A percentile compares a stretch with the other conserved stretches of the same genome.
Conservation (phyloP, 805 yeast genomes). For the Wickerhamomyces kurtzmanii region DNA sequence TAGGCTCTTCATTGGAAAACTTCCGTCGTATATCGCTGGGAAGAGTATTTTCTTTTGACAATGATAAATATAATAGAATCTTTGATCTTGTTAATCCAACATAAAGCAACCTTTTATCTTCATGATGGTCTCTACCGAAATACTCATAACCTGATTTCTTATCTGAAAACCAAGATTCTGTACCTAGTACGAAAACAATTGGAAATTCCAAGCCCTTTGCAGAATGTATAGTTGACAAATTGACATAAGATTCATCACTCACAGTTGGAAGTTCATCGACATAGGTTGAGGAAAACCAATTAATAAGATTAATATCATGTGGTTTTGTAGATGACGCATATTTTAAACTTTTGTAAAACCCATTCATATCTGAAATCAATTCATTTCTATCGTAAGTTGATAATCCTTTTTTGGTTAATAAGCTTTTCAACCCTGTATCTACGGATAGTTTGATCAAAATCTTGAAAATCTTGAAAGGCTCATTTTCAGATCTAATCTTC, state of each 20-base stretch:
- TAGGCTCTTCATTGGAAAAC: no score
- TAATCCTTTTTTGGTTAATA: conserved; percentile 8
- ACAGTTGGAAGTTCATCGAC: conserved; percentile 18
- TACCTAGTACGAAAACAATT: conserved; percentile 38
- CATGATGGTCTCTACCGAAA: conserved; percentile 5
- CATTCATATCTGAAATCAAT: conserved; percentile 19
- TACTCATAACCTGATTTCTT: conserved; percentile 1
- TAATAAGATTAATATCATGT: conserved; percentile 11
- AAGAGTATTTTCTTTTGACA: background rate
- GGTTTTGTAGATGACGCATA: conserved; percentile 16
- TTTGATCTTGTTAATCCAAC: conserved; percentile 63
- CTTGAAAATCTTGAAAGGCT: conserved; percentile 7
- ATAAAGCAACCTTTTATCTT: conserved; percentile 37
- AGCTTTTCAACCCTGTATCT: conserved; percentile 7
- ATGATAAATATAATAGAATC: conserved; percentile 21
- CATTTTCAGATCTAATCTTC: no score
- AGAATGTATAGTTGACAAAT: conserved; percentile 60
- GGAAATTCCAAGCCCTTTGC: conserved; percentile 73
- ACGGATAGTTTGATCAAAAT: conserved; percentile 6
- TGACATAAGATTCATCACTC: conserved; percentile 25
- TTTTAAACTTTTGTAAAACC: conserved; percentile 26
- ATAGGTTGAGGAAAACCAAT: conserved; percentile 23
- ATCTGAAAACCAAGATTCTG: background rate
- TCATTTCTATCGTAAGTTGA: conserved; percentile 15
- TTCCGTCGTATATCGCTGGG: background rate